Conservation (phyloP, 345 rosid species). For the Salix koriyanagi region DNA sequence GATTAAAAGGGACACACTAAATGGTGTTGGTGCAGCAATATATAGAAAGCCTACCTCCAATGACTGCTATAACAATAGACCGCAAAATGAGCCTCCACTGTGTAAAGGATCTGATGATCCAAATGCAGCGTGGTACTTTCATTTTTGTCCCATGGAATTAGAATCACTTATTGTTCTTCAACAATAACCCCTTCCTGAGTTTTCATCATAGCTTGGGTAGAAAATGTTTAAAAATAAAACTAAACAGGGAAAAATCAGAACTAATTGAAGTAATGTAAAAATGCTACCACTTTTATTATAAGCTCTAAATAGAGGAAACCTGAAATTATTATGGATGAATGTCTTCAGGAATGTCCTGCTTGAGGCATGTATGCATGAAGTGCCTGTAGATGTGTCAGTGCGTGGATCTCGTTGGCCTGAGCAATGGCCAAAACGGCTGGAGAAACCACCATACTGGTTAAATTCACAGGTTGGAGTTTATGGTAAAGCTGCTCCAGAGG, state of each 20-base stretch:
- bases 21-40: conserved; percentile 71
- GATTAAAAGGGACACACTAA: conserved; percentile 57
- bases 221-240: background rate
- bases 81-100: conserved; percentile 65
- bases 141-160: background rate
- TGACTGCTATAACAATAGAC: conserved; percentile 70
- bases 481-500: conserved; percentile 86
- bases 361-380: conserved; percentile 85
- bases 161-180: background rate
- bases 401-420: conserved; percentile 95
- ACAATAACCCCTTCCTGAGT: background rate
- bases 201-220: background rate
- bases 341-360: conserved; percentile 75
- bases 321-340: conserved; percentile 7
- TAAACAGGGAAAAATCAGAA: background rate
- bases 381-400: conserved; percentile 48
- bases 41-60: conserved; percentile 76
- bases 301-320: background rate
- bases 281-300: conserved; percentile 1
- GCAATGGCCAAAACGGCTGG: conserved; percentile 86
- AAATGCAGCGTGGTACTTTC: conserved; percentile 79
- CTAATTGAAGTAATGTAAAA: background rate
- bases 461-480: conserved; percentile 87
- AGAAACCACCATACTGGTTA: conserved; percentile 76
- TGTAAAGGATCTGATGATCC: conserved; percentile 81